Percentiles rank a stretch among this genome's conserved stretches.
These are phyloP conservation scores for Microbotryum intermedium DNA, from an alignment of 1,284 basidiomycete species.

Conservation along the genomic window DNA sequence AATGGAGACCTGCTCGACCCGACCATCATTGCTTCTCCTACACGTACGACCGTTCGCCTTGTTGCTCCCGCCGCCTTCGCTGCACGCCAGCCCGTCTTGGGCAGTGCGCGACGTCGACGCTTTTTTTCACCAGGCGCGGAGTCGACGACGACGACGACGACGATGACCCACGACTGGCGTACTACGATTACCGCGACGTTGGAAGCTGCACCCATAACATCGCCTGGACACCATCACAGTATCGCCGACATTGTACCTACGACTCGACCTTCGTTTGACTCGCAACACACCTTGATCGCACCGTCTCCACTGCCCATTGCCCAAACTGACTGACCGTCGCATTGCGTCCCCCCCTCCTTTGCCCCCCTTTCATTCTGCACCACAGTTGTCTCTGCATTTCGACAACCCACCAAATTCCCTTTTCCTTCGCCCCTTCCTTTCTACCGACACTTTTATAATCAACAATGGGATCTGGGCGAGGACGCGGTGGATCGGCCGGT, in stretches of 20 bases:
- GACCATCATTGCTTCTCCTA: no score
- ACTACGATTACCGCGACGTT: no score
- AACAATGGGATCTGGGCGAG: slow-evolving; percentile 31
- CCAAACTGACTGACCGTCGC: no score
- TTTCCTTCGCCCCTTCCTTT: slow-evolving; percentile 3
- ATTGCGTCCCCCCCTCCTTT: neutral
- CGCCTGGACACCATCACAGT: neutral
- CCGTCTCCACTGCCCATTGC: neutral
- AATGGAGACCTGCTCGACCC: no score
- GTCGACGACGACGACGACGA: no score
- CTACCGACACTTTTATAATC: slow-evolving; percentile 9
- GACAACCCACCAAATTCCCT: neutral
- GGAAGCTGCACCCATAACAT: neutral
- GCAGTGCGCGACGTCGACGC: no score
- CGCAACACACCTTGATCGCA: neutral
- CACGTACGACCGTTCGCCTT: no score
- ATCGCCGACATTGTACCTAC: neutral
- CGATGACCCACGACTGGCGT: no score
- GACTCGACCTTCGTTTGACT: neutral
- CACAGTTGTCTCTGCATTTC: no score
- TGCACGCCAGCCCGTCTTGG: no score
- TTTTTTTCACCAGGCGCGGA: no score
- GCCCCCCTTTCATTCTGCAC: neutral
- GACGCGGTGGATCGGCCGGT: slow-evolving; percentile 49
- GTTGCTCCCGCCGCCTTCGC: no score